phyloP scores from a whole-genome alignment of 116 monocot genomes.

The Zostera marina region DNA sequence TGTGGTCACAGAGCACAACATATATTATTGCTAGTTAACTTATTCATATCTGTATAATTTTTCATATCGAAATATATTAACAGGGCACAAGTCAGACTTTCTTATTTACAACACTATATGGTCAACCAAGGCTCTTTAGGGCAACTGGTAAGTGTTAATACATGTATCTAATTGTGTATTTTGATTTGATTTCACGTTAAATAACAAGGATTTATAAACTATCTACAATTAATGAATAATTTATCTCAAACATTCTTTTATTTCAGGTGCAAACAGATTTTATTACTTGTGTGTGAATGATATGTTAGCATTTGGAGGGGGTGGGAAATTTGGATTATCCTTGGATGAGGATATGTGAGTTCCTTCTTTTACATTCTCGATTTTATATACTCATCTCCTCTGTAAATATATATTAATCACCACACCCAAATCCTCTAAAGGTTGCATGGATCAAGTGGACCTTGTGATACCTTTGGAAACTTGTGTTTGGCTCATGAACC shows the following conservation, averaged over 20 bases:
- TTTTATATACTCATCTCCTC: no score
- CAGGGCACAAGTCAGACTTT: constrained; percentile 80
- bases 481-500: constrained; percentile 66
- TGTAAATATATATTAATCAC: not conserved
- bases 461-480: constrained; percentile 83
- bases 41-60: constrained; percentile 1
- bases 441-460: constrained; percentile 75
- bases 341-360: constrained; percentile 95
- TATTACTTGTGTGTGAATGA: constrained; percentile 80
- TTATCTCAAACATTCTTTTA: not conserved
- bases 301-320: constrained; percentile 79
- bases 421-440: constrained; percentile 12
- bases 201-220: no score
- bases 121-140: constrained; percentile 77
- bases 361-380: not conserved
- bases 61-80: constrained; percentile 7
- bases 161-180: no score
- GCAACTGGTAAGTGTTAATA: constrained; percentile 46
- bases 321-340: constrained; percentile 60
- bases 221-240: no score
- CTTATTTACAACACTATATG: constrained; percentile 77
- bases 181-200: no score
- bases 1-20: not conserved
- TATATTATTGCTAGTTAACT: not conserved
- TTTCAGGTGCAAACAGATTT: constrained; percentile 68